phyloP scores from a whole-genome alignment of 192 early-diverging fungal genomes.

The Coemansia sp. region DNA sequence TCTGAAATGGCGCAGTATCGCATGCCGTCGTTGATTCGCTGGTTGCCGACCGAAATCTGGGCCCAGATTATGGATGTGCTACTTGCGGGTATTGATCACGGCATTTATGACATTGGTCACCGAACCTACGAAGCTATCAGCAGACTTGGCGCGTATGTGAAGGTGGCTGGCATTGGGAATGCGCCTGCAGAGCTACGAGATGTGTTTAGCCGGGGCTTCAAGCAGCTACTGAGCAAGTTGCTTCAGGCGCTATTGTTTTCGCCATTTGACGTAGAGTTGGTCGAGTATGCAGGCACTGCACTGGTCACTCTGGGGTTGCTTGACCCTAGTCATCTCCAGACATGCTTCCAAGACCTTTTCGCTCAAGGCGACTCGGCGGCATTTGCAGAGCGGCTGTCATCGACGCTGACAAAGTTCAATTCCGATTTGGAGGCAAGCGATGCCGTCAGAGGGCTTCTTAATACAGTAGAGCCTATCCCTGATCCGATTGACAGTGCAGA shows the following conservation, averaged over 20 bases:
- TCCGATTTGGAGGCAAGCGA: constrained; percentile 28
- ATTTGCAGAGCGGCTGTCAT: constrained; percentile 42
- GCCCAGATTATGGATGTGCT: constrained; percentile 28
- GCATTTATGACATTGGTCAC: constrained; percentile 44
- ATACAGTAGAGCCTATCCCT: constrained; percentile 23
- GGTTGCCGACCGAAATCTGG: constrained; percentile 44
- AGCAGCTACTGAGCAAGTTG: constrained; percentile 39
- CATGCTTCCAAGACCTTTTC: constrained; percentile 41
- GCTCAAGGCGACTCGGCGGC: constrained; percentile 13
- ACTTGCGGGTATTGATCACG: constrained; percentile 32
- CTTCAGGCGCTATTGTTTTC: constrained; percentile 40
- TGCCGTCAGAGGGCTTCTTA: constrained; percentile 22
- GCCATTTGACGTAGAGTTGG: constrained; percentile 44
- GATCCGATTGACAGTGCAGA: constrained; percentile 37
- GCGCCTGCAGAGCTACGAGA: constrained; percentile 18
- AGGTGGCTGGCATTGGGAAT: constrained; percentile 22
- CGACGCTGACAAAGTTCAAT: constrained; percentile 39
- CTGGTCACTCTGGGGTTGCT: constrained; percentile 40
- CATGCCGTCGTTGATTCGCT: constrained; percentile 43
- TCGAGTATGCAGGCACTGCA: constrained; percentile 45
- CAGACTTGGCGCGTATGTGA: constrained; percentile 49
- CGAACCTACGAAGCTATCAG: constrained; percentile 47
- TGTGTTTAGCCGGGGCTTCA: constrained; percentile 25
- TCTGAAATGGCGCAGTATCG: constrained; percentile 50
- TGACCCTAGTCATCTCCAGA: constrained; percentile 36